Conservation (phyloP, 805 yeast genomes). For the Lipomyces yamadae region DNA sequence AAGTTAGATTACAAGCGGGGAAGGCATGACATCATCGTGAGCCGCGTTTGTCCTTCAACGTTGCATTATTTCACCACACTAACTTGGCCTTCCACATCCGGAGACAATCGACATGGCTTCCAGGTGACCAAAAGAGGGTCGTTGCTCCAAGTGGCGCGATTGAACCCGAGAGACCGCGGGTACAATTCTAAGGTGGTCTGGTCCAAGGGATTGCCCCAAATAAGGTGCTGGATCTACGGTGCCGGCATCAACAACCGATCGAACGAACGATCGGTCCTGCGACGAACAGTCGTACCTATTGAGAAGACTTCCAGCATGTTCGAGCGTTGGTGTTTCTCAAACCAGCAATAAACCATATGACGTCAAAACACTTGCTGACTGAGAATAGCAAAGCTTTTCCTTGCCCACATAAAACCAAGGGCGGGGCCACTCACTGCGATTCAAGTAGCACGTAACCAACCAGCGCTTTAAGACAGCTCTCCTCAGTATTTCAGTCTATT, state of each 20-base stretch:
- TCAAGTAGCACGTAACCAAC: too few relatives aligned
- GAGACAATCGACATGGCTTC: background rate
- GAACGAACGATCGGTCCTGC: background rate
- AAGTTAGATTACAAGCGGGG: background rate
- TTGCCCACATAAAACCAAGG: background rate
- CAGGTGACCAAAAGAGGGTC: background rate
- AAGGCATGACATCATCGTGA: background rate
- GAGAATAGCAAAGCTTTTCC: background rate
- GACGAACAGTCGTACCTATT: background rate
- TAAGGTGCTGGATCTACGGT: background rate
- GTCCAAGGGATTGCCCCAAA: background rate
- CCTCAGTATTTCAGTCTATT: background rate
- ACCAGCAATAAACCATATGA: background rate
- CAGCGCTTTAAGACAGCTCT: too few relatives aligned
- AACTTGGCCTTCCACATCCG: background rate
- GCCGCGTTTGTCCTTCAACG: background rate
- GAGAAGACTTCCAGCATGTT: background rate
- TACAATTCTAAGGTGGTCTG: background rate
- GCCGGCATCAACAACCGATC: background rate
- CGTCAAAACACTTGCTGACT: background rate
- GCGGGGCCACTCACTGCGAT: background rate
- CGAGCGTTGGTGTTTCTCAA: background rate
- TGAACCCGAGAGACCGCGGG: background rate
- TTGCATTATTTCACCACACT: background rate
- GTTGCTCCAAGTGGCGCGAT: background rate